Percentiles rank a stretch among this genome's conserved stretches.
phyloP scores from a whole-genome alignment of 148 eudicot species.

The Polygonum aviculare region DNA sequence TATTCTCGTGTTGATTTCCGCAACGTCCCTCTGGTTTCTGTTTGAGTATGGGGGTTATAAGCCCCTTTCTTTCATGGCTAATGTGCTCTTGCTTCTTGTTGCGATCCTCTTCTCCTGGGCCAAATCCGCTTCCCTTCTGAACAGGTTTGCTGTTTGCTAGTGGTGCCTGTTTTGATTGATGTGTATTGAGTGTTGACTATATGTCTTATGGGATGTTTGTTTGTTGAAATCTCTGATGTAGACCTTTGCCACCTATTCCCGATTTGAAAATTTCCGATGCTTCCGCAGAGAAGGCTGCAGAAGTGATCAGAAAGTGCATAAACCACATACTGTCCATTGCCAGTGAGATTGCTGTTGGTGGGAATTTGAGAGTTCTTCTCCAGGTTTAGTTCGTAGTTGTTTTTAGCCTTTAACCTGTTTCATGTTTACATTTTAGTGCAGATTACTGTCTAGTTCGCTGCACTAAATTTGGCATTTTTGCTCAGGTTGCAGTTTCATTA shows the following conservation, averaged over 20 bases:
- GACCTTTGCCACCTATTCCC: conserved; percentile 94
- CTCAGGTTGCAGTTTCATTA: conserved; percentile 54
- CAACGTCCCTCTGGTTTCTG: conserved; percentile 59
- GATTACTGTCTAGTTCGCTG: background rate
- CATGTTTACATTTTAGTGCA: background rate
- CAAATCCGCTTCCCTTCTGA: conserved; percentile 85
- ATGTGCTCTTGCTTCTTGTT: conserved; percentile 65
- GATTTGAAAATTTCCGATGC: conserved; percentile 76
- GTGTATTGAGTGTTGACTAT: background rate
- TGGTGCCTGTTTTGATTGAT: background rate
- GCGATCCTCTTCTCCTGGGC: conserved; percentile 86
- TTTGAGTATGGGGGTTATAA: conserved; percentile 65
- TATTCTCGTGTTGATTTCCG: conserved; percentile 30
- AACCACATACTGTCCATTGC: conserved; percentile 60
- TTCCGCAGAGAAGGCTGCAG: conserved; percentile 50
- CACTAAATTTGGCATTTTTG: conserved; percentile 4
- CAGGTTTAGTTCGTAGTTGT: conserved; percentile 31
- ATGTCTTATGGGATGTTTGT: background rate
- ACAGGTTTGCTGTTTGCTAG: conserved; percentile 38
- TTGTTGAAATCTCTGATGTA: conserved; percentile 22
- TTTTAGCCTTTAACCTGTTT: background rate
- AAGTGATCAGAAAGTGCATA: conserved; percentile 42
- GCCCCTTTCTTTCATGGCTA: conserved; percentile 47
- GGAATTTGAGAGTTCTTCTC: conserved; percentile 53
- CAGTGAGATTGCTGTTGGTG: conserved; percentile 64